These are phyloP conservation scores for Entomortierella chlamydospora DNA, from an alignment of 192 early-diverging fungal species.

Conservation along the genomic window DNA sequence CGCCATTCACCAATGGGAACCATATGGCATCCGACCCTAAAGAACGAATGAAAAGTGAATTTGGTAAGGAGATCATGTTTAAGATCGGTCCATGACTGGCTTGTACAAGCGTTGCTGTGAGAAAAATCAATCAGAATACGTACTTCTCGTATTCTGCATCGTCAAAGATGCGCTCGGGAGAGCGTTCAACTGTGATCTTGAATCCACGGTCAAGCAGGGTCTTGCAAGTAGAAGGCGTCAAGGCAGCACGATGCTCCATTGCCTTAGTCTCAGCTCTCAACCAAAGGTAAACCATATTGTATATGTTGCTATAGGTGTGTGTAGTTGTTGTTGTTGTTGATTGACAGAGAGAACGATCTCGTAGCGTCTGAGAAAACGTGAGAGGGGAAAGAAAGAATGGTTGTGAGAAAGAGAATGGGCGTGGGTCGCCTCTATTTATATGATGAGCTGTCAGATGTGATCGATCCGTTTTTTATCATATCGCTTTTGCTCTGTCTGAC, in stretches of 20 bases:
- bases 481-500: not conserved
- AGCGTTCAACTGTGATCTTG: constrained; percentile 90
- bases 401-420: constrained; percentile 1
- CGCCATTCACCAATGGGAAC: constrained; percentile 87
- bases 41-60: not conserved
- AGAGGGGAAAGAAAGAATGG: not conserved
- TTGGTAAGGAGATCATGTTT: constrained; percentile 8
- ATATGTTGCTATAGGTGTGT: constrained; percentile 4
- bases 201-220: constrained; percentile 85
- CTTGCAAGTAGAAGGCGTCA: constrained; percentile 89
- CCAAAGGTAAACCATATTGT: constrained; percentile 79
- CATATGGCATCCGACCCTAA: constrained; percentile 81
- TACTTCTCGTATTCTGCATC: constrained; percentile 88
- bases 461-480: not conserved
- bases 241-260: constrained; percentile 92
- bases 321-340: not conserved
- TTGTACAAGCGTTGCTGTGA: no score
- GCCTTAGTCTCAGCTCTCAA: constrained; percentile 98
- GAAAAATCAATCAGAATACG: constrained; percentile 5
- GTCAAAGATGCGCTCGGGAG: constrained; percentile 86
- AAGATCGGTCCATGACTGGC: not conserved
- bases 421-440: not conserved
- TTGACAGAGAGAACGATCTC: not conserved
- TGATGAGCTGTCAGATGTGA: not conserved
- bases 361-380: not conserved